Conservation (phyloP, 257 asterid genomes). For the Scutellaria galericulata region DNA sequence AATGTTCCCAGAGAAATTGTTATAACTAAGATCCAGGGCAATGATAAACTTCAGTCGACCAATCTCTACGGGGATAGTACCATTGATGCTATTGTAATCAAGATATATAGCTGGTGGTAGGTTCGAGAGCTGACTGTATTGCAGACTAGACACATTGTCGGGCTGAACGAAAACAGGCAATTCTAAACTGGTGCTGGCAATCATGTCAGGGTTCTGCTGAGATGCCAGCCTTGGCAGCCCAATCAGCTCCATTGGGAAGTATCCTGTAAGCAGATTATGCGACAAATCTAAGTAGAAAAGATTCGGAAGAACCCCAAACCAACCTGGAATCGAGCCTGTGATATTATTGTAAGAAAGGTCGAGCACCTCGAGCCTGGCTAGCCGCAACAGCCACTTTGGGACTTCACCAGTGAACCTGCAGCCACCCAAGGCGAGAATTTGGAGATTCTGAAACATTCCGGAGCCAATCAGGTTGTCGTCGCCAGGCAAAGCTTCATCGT, state of each 20-base stretch:
- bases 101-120: conserved; percentile 87
- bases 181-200: conserved; percentile 67
- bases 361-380: conserved; percentile 65
- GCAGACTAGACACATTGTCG: conserved; percentile 73
- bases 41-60: conserved; percentile 77
- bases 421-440: conserved; percentile 78
- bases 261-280: conserved; percentile 62
- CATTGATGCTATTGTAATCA: conserved; percentile 57
- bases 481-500: conserved; percentile 63
- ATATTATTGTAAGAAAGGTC: conserved; percentile 70
- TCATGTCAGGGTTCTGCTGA: conserved; percentile 54
- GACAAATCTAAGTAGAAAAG: conserved; percentile 92
- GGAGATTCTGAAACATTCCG: conserved; percentile 62
- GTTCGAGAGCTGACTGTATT: conserved; percentile 79
- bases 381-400: conserved; percentile 69
- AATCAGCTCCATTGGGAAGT: conserved; percentile 66
- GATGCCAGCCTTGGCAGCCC: conserved; percentile 59
- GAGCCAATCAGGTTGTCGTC: conserved; percentile 46
- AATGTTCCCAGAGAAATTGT: conserved; percentile 71
- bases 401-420: conserved; percentile 66
- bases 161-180: conserved; percentile 92
- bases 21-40: conserved; percentile 70
- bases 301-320: conserved; percentile 69
- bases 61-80: conserved; percentile 70
- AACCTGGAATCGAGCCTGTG: conserved; percentile 72